These are phyloP conservation scores for Scorias spongiosa DNA, from an alignment of 2,329 filamentous ascomycete genomes.

Conservation along the genomic window DNA sequence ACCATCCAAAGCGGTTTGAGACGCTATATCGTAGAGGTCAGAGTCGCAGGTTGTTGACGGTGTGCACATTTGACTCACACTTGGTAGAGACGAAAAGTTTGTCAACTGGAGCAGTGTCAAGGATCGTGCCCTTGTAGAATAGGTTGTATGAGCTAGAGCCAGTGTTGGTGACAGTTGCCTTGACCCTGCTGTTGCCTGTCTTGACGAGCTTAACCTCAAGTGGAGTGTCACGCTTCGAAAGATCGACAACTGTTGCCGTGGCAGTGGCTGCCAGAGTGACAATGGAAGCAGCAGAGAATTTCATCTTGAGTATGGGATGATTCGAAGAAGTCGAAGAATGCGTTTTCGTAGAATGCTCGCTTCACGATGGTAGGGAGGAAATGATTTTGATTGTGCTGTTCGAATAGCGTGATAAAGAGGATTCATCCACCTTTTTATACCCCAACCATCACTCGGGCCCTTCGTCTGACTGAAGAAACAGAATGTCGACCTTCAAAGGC, in stretches of 20 bases:
- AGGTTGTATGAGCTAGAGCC: constrained; percentile 11
- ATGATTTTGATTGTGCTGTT: no score
- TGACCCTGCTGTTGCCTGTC: constrained; percentile 12
- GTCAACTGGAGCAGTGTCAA: constrained; percentile 13
- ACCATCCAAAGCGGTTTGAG: constrained; percentile 31
- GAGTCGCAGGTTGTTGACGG: neutral
- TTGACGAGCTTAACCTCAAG: constrained; percentile 10
- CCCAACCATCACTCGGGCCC: no score
- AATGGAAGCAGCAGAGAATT: neutral
- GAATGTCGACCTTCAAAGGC: no score
- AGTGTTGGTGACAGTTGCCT: constrained; percentile 12
- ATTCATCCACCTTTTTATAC: no score
- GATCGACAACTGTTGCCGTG: constrained; percentile 9
- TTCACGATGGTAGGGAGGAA: no score
- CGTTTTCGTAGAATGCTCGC: no score
- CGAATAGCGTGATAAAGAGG: no score
- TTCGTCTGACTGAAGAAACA: no score
- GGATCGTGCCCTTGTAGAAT: constrained; percentile 13
- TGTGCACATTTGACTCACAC: constrained; percentile 4
- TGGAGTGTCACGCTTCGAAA: constrained; percentile 10
- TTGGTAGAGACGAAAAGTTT: constrained; percentile 11
- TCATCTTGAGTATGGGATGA: neutral
- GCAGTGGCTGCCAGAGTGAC: constrained; percentile 4
- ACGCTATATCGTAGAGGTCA: constrained; percentile 2
- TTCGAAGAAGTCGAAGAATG: no score